These are phyloP conservation scores for Xylaria sp. DNA, from an alignment of 2,329 filamentous ascomycete species.

Conservation along the genomic window DNA sequence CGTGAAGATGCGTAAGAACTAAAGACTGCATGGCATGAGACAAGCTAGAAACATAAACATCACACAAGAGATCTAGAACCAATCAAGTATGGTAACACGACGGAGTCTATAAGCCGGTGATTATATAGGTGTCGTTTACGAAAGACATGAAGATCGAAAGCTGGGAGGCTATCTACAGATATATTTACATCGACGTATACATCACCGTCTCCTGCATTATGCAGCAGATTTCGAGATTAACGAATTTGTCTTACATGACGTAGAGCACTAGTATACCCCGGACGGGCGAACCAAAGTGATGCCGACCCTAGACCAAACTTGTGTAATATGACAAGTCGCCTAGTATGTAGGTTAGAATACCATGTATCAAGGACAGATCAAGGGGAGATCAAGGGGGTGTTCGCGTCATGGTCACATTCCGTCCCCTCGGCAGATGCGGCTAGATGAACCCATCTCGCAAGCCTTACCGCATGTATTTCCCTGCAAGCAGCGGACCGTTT, in stretches of 20 bases:
- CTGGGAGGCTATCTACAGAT: not conserved
- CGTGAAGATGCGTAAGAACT: conserved; percentile 1
- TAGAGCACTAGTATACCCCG: not conserved
- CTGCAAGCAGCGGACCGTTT: conserved; percentile 21
- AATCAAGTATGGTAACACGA: not conserved
- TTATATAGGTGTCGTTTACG: conserved; percentile 7
- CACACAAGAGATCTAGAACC: not conserved
- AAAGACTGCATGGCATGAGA: not conserved
- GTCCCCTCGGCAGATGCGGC: conserved; percentile 8
- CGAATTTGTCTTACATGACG: not conserved
- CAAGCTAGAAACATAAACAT: not conserved
- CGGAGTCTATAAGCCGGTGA: not conserved
- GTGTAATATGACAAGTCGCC: not conserved
- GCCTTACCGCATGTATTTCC: conserved; percentile 12
- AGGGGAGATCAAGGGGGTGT: not conserved
- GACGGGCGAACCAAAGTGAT: not conserved
- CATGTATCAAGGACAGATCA: not conserved
- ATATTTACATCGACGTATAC: conserved; percentile 1
- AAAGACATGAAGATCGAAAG: not conserved
- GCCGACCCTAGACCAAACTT: not conserved
- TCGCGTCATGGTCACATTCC: conserved; percentile 18
- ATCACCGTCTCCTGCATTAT: conserved; percentile 1
- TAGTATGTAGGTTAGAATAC: not conserved
- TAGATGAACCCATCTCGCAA: conserved; percentile 5
- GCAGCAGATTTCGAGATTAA: not conserved